Percentiles rank a stretch among this genome's conserved stretches.
Evolutionary conservation across 78 protist species (phyloP).

Genomic region (Corallochytrium limacisporum): DNA sequence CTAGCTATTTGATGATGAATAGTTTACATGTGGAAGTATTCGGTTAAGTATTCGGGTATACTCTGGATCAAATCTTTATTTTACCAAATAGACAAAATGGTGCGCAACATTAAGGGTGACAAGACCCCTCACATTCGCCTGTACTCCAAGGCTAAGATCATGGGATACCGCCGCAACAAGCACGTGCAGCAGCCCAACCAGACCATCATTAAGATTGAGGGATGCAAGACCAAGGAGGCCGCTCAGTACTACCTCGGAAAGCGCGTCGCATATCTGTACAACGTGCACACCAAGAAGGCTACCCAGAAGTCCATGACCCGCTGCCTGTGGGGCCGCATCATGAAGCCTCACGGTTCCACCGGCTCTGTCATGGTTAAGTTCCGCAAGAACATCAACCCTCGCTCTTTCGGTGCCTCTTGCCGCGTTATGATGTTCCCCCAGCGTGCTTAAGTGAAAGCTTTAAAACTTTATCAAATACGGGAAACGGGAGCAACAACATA

Average conservation of each 20-base stretch:
- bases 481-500: too few species aligned
- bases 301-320: constrained; percentile 31
- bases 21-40: too few species aligned
- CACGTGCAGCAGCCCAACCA: constrained; percentile 63
- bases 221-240: constrained; percentile 43
- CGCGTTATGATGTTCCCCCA: too few species aligned
- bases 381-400: constrained; percentile 76
- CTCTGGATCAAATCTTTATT: too few species aligned
- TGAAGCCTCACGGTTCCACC: constrained; percentile 86
- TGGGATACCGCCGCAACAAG: constrained; percentile 53
- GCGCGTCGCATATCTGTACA: constrained; percentile 66
- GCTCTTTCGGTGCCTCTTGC: constrained; percentile 64
- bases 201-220: constrained; percentile 71
- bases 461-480: too few species aligned
- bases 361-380: constrained; percentile 91
- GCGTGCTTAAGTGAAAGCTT: too few species aligned
- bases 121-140: constrained; percentile 5
- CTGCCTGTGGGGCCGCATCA: constrained; percentile 86
- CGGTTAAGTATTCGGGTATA: too few species aligned
- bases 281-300: constrained; percentile 36
- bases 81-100: too few species aligned
- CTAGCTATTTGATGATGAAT: too few species aligned
- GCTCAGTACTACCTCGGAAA: constrained; percentile 79
- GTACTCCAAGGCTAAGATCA: constrained; percentile 44
- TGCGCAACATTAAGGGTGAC: too few species aligned